Evolutionary conservation across 2,329 filamentous ascomycete species (phyloP).

Genomic region (Aspergillus piperis): DNA sequence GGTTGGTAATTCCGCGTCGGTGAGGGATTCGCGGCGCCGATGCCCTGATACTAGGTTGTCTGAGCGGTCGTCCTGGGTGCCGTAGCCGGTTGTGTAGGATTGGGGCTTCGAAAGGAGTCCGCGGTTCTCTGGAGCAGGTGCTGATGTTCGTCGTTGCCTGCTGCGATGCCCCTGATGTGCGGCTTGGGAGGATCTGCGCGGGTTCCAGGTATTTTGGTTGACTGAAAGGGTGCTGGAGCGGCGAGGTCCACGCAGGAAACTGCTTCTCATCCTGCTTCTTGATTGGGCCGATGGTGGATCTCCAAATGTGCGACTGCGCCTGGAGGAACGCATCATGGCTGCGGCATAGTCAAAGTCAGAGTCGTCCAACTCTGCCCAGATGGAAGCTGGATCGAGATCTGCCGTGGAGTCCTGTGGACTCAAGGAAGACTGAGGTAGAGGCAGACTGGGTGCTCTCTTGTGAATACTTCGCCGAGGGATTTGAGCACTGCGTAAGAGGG

Average conservation of each 20-base stretch:
- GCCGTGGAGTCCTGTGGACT: constrained; percentile 52
- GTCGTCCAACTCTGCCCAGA: constrained; percentile 87
- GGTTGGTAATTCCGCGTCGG: background rate
- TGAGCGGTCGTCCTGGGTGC: constrained; percentile 26
- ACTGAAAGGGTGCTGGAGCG: constrained; percentile 26
- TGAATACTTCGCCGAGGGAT: constrained; percentile 30
- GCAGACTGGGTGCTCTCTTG: constrained; percentile 38
- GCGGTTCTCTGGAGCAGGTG: constrained; percentile 24
- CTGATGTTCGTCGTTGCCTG: constrained; percentile 28
- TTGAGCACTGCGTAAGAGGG: constrained; percentile 35
- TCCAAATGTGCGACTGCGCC: constrained; percentile 16
- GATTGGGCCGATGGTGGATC: constrained; percentile 21
- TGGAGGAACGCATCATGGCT: constrained; percentile 13
- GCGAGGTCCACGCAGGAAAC: constrained; percentile 22
- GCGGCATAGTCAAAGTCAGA: constrained; percentile 49
- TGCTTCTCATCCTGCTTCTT: constrained; percentile 26
- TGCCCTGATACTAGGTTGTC: background rate
- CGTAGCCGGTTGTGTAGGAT: constrained; percentile 31
- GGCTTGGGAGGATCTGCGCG: constrained; percentile 23
- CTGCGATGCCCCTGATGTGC: constrained; percentile 14
- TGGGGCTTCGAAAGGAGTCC: constrained; percentile 22
- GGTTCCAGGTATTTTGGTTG: constrained; percentile 23
- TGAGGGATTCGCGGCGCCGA: background rate
- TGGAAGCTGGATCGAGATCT: constrained; percentile 71
- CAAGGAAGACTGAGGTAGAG: constrained; percentile 29